phyloP scores from a whole-genome alignment of 106 monocot species.

The Narthecium ossifragum region DNA sequence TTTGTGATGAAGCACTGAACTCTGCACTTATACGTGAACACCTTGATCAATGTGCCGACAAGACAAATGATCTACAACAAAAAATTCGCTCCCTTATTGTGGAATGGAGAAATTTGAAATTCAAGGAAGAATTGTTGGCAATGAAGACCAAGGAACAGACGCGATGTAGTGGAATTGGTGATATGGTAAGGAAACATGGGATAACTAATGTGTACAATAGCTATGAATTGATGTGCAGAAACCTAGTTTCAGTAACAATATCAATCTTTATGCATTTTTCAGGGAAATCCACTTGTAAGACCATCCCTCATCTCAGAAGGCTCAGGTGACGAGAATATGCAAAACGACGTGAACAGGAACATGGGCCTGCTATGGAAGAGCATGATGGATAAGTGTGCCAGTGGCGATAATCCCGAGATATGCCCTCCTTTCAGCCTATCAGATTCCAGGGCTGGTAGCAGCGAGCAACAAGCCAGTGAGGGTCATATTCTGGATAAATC shows the following conservation, averaged over 20 bases:
- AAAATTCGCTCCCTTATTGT: conserved; percentile 45
- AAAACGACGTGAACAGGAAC: no score
- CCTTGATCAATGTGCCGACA: conserved; percentile 79
- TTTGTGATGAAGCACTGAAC: conserved; percentile 84
- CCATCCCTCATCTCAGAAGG: no score
- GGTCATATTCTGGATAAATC: neutral
- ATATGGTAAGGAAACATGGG: conserved; percentile 24
- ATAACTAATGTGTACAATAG: no score
- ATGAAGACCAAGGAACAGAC: conserved; percentile 32
- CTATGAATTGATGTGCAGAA: no score
- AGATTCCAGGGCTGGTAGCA: conserved; percentile 10
- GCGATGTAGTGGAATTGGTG: conserved; percentile 19
- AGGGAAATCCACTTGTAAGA: conserved; percentile 12
- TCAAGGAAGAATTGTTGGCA: conserved; percentile 52
- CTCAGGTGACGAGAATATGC: no score
- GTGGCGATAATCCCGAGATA: conserved; percentile 19
- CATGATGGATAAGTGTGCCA: conserved; percentile 11
- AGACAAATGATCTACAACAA: conserved; percentile 70
- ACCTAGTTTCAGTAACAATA: conserved; percentile 17
- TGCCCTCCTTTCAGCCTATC: conserved; percentile 2
- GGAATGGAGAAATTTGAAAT: conserved; percentile 85
- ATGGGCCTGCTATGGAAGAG: conserved; percentile 8
- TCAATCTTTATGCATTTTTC: conserved; percentile 11
- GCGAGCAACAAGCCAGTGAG: conserved; percentile 8
- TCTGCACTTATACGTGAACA: conserved; percentile 80